A percentile compares a stretch with the other conserved stretches of the same genome.
phyloP scores from a whole-genome alignment of 1,284 basidiomycete species.

The Violaceomyces palustris region DNA sequence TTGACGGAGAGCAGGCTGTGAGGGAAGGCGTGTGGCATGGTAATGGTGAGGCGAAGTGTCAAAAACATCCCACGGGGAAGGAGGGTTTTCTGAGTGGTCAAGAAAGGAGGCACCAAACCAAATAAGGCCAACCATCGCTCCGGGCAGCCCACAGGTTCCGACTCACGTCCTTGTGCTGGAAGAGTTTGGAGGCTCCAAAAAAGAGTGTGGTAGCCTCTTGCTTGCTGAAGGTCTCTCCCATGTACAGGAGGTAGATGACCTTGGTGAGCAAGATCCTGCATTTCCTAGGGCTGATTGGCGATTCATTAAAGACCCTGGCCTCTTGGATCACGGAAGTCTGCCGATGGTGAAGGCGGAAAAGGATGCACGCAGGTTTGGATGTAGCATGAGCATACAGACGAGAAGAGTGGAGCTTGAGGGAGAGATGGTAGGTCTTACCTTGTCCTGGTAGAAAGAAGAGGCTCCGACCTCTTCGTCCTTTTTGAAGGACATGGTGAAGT shows the following conservation, averaged over 20 bases:
- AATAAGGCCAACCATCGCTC: too few species aligned
- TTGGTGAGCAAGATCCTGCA: slow-evolving; percentile 93
- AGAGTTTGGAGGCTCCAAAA: slow-evolving; percentile 98
- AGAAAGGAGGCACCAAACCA: too few species aligned
- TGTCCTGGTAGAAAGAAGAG: slow-evolving; percentile 51
- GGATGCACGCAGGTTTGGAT: not conserved
- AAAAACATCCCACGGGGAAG: too few species aligned
- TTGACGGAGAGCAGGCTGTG: slow-evolving; percentile 89
- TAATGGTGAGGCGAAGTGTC: not conserved
- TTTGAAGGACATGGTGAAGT: slow-evolving; percentile 48
- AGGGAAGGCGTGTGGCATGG: slow-evolving; percentile 59
- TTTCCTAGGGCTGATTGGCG: slow-evolving; percentile 79
- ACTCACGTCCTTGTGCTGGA: slow-evolving; percentile 99
- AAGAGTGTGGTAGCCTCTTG: slow-evolving; percentile 97
- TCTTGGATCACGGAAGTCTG: slow-evolving; percentile 64
- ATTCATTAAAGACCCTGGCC: slow-evolving; percentile 98
- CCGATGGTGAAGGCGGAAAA: too few species aligned
- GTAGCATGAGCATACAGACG: not conserved
- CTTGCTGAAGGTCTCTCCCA: slow-evolving; percentile 88
- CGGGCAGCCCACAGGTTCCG: too few species aligned
- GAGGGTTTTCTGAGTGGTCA: too few species aligned
- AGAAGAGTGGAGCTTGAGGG: not conserved
- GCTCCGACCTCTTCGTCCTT: slow-evolving; percentile 48
- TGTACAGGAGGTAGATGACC: slow-evolving; percentile 92
- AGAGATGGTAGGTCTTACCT: slow-evolving; percentile 8